Evolutionary conservation across 192 early-diverging fungal genomes (phyloP).

Genomic region (Coemansia furcata): DNA sequence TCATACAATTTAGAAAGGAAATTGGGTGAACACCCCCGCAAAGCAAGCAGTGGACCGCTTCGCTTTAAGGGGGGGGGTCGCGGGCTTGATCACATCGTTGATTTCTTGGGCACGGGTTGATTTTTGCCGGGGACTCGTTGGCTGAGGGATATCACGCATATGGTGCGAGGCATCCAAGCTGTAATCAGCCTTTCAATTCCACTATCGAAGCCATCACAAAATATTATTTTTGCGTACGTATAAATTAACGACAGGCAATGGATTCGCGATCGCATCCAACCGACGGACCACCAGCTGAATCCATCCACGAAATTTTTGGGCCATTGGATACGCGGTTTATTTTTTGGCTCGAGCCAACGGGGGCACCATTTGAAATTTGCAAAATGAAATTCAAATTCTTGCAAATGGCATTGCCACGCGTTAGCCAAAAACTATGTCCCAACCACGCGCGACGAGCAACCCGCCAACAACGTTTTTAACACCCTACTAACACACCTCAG

Average conservation of each 20-base stretch:
- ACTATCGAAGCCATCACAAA: constrained; percentile 33
- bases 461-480: background rate
- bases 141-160: background rate
- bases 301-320: background rate
- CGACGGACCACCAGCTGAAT: background rate
- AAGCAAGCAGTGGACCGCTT: too few relatives aligned
- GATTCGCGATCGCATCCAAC: constrained; percentile 17
- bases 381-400: background rate
- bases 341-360: background rate
- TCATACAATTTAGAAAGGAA: too few relatives aligned
- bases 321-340: background rate
- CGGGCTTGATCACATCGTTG: background rate
- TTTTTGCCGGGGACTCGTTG: too few relatives aligned
- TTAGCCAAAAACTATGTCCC: background rate
- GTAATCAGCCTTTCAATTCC: constrained; percentile 34
- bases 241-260: constrained; percentile 7
- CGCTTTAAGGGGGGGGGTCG: too few relatives aligned
- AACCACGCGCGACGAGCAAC: background rate
- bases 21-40: too few relatives aligned
- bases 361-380: background rate
- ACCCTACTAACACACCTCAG: background rate
- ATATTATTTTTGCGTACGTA: constrained; percentile 40
- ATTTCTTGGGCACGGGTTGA: background rate
- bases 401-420: background rate
- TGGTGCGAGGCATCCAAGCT: background rate